A percentile compares a stretch with the other conserved stretches of the same genome.
Evolutionary conservation across 2,329 filamentous ascomycete genomes (phyloP).

Genomic region (Tolypocladium ophioglossoides): DNA sequence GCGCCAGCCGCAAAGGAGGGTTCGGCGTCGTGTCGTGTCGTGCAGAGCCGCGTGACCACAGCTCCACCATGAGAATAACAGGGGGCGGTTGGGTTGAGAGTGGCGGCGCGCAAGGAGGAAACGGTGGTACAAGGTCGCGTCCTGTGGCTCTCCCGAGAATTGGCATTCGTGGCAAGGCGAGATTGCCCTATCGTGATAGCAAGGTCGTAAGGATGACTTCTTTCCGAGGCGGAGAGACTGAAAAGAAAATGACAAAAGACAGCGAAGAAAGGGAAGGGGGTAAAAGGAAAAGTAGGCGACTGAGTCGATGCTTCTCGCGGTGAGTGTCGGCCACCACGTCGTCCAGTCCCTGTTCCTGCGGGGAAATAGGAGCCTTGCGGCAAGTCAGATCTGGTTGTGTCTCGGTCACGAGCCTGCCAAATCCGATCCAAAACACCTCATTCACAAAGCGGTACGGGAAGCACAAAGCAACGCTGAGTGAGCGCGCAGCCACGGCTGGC

Average conservation of each 20-base stretch:
- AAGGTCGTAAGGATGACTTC: conserved; percentile 1
- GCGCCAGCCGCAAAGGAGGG: not conserved
- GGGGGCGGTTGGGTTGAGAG: not conserved
- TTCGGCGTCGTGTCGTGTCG: not conserved
- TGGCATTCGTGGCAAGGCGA: not conserved
- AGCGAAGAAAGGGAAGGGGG: conserved; percentile 12
- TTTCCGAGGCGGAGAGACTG: conserved; percentile 4
- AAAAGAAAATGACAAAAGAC: conserved; percentile 9
- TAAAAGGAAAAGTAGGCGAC: conserved; percentile 6
- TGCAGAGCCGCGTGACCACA: conserved; percentile 2
- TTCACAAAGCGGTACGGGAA: conserved; percentile 17
- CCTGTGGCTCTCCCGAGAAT: not conserved
- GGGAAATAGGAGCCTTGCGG: conserved; percentile 48
- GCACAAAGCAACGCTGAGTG: conserved; percentile 16
- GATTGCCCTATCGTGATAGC: not conserved
- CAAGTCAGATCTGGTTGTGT: conserved; percentile 49
- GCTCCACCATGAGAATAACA: not conserved
- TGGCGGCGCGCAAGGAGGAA: not conserved
- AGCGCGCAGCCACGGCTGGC: conserved; percentile 2
- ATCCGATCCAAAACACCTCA: conserved; percentile 33
- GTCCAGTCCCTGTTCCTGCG: conserved; percentile 32
- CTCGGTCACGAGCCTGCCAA: conserved; percentile 35
- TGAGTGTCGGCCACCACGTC: conserved; percentile 29
- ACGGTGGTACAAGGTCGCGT: not conserved
- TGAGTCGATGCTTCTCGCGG: conserved; percentile 13